Base-by-base conservation (phyloP, 305 asterid species). In the Solanum hybrid region DNA sequence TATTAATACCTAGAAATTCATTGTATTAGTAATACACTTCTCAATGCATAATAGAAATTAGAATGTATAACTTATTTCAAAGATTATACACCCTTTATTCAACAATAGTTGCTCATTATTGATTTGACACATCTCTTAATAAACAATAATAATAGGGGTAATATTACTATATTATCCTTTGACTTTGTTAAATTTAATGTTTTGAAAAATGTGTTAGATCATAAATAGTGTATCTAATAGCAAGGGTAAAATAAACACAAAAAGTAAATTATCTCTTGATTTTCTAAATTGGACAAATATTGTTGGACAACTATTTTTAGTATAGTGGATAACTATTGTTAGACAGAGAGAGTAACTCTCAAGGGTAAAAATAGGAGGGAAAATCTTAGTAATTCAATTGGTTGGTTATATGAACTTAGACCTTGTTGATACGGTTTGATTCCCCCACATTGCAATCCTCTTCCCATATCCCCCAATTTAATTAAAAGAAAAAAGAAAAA, bases 121-220 rank as follows among this genome's bases (percentile, higher is more conserved):
- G 7, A 45, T 5, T 45, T 45, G 22, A 0, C 22, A 14, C 60
- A 14, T 2, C 2, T 0, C 22, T 45, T 45, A 45, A 14, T 0
- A 56, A 56, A 56, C 10, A 56, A 17, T 56, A 56, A 56, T 56
- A 56, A 56, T 17, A 56, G 0, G 69, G 69, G 24, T 56, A 56
- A 56, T 56, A 56, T 17, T 56, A 17, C 24, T 56, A 56, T 17
- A 15, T 56, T 56, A 56, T 17, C 69, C 24, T 56, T 56, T 56
- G 69, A 56, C 24, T 56, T 17, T 56, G 4, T 56, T 56, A 2
- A 56, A 17, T 56, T 56, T 56, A 56, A 56, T 56, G 24, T 1
- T 17, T 56, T 56, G 69, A 56, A 1, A 56, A 56, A 56, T 56
- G 69, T 56, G 69, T 56, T 6, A 56, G 69, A 56, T 56, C 24